Base-by-base conservation (phyloP, 2,329 filamentous ascomycete species). In the Fusarium illudens region DNA sequence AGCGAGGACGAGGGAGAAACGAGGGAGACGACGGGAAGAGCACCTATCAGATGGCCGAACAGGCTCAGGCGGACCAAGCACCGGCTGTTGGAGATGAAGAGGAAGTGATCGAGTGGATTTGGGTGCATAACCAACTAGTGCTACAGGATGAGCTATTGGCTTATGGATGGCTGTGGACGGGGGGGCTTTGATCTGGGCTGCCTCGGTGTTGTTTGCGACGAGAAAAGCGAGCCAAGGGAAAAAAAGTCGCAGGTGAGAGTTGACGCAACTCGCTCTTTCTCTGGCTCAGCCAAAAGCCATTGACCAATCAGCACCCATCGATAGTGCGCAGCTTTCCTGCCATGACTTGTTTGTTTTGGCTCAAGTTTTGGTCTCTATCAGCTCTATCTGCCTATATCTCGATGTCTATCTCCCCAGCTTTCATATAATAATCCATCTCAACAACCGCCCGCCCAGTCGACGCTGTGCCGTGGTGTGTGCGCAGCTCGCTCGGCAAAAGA, bases 281-380 rank as follows among this genome's bases (percentile, higher is more conserved):
- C 64, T 65, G 60, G 29, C 62, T 71, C 54, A 62, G 52, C 57
- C 39, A 36, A 50, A 57, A 62, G 60, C 70, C 70, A 77, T 77
- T 77, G 75, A 29, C 75, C 75, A 77, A 77, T 77, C 73, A 76
- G 52, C 64, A 54, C 36, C 49, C 60, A 50, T 66, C 67, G 75
- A 77, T 77, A 77, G 66, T 60, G 67, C 53, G 32, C 52, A 55
- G 62, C 33, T 57, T 61, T 60, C 56, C 65, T 59, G 58, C 64
- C 54, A 67, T 67, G 68, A 62, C 65, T 70, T 71, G 58, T 64
- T 70, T 65, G 54, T 70, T 62, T 60, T 71, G 67, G 62, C 64
- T 71, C 54, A 46, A 55, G 51, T 60, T 60, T 64, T 36, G 58
- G 64, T 44, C 57, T 60, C 34, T 69, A 58, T 67, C 62, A 42